Evolutionary conservation across 116 monocot species (phyloP).

Genomic region (Trichopus zeylanicus): DNA sequence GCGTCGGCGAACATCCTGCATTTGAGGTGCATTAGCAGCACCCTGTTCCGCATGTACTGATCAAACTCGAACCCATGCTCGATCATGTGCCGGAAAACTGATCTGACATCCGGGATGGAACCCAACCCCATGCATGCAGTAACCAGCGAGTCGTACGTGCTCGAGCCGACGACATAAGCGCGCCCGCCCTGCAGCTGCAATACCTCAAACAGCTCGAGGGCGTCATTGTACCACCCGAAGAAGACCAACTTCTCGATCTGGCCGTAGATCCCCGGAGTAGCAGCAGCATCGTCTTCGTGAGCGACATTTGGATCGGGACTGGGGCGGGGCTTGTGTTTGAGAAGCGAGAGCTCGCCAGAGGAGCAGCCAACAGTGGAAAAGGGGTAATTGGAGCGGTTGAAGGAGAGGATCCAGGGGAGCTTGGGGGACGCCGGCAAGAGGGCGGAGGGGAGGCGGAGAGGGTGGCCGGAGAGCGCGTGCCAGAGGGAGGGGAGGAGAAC

Average conservation of each 20-base stretch:
- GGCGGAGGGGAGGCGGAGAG: not conserved
- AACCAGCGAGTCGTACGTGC: conserved; percentile 54
- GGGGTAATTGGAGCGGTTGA: not conserved
- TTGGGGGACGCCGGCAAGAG: too few relatives aligned
- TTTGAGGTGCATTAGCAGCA: conserved; percentile 59
- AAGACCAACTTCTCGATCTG: conserved; percentile 55
- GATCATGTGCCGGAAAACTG: conserved; percentile 46
- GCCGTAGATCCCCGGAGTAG: conserved; percentile 13
- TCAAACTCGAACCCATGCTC: conserved; percentile 49
- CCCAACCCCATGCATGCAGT: conserved; percentile 47
- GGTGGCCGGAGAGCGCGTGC: not conserved
- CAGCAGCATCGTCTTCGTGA: not conserved
- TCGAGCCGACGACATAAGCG: conserved; percentile 6
- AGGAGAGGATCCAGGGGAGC: too few relatives aligned
- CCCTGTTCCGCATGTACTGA: conserved; percentile 58
- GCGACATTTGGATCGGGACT: not conserved
- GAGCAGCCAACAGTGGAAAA: not conserved
- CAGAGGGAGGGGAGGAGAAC: not conserved
- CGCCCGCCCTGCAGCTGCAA: conserved; percentile 14
- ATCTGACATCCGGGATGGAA: conserved; percentile 29
- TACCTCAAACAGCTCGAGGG: conserved; percentile 73
- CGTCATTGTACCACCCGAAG: conserved; percentile 45
- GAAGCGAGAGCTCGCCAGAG: not conserved
- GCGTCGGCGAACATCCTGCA: conserved; percentile 65
- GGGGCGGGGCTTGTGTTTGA: not conserved